Conservation (phyloP, 2,329 filamentous ascomycete genomes). For the Magnaporthiopsis incrustans region DNA sequence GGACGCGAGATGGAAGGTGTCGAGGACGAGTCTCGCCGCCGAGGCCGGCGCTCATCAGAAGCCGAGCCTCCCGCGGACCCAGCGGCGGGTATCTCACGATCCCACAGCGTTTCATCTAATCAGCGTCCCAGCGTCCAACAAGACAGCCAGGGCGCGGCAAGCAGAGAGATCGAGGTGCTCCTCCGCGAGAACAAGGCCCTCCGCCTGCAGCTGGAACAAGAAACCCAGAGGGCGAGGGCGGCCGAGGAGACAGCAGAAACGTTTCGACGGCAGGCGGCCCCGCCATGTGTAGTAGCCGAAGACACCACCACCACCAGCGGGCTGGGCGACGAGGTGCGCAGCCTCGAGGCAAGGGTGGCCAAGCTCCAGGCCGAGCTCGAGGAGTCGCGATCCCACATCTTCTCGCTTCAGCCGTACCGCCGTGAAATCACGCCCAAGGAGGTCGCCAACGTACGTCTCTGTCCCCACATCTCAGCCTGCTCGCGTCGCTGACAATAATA, state of each 20-base stretch:
- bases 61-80: too few species aligned
- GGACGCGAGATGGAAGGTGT: neutral
- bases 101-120: neutral
- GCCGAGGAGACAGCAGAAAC: conserved; percentile 11
- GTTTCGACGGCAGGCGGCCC: neutral
- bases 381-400: conserved; percentile 30
- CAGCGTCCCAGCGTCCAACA: neutral
- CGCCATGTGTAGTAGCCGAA: neutral
- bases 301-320: neutral
- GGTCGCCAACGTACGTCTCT: conserved; percentile 25
- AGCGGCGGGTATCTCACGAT: neutral
- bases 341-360: conserved; percentile 15
- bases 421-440: conserved; percentile 29
- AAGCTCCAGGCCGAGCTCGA: conserved; percentile 23
- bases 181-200: conserved; percentile 9
- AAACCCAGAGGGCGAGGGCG: conserved; percentile 14
- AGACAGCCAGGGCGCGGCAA: neutral
- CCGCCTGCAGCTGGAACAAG: conserved; percentile 6
- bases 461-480: too few species aligned
- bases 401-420: conserved; percentile 31
- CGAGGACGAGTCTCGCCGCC: neutral
- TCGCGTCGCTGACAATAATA: neutral
- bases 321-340: neutral
- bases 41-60: neutral
- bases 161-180: neutral